Evolutionary conservation across 1,139 yeast genomes (phyloP), one percentile per base, ranked within the genome.

Genomic region (Hansenula anomala): DNA sequence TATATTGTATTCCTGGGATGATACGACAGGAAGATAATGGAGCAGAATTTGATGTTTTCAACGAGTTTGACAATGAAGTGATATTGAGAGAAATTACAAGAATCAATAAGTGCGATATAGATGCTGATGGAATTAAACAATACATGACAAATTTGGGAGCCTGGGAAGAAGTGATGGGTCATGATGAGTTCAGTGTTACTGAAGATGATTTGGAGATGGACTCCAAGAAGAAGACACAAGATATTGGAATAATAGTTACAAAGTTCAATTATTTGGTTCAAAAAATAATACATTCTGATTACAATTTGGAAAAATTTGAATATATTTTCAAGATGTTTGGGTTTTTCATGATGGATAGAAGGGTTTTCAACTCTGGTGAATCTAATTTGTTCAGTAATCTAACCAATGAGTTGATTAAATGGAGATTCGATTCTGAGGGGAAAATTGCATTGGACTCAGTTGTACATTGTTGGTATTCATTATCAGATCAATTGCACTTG

Each of bases 271-370:
- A 43, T 26, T 36, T 40, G 9, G 22, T 47, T 23, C 35, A 27
- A 4, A 37, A 40, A 13, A 16, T 46, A 2, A 27, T 40, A 1
- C 32, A 28, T 3, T 14, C n/a, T n/a, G 15, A 38, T 9, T 48
- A 23, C 28, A 14, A 24, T 4, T 14, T 18, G 1, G 26, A 22
- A 1, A 24, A 28, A 6, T 47, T 42, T 28, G 14, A 23, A 2
- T n/a, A 12, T 4, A 25, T 46, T 13, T 36, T 48, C 2, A 30
- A 33, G 18, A 24, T 39, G 1, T 4, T 48, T 11, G 53, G 52
- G 2, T 34, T 39, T 15, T 10, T 45, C 3, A 43, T 50, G 36
- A 44, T 50, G 37, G 55, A 51, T 30, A 36, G 36, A 9, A 36
- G 47, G 24, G 43, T 48, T 3, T 30, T 30, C 24, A 18, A 36